These are phyloP conservation scores for Keithomyces neogunnii DNA, from an alignment of 2,329 filamentous ascomycete species.

Conservation along the genomic window DNA sequence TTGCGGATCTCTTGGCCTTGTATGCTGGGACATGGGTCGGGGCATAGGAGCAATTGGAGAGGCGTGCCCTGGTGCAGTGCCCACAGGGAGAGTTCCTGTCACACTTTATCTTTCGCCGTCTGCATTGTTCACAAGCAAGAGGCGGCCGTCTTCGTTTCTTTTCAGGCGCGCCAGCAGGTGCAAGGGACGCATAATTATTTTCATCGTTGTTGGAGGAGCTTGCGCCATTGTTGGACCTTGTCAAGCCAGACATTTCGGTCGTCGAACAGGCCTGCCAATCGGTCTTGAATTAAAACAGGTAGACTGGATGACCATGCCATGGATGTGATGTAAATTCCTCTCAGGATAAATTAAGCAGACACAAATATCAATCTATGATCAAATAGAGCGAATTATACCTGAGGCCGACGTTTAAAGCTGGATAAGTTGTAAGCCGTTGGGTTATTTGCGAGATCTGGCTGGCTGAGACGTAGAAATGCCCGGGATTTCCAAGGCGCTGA, in stretches of 20 bases:
- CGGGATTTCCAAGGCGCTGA: neutral
- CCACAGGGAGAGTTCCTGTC: conserved; percentile 50
- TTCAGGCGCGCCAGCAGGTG: conserved; percentile 7
- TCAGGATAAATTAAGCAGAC: too few relatives aligned
- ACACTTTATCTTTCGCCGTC: conserved; percentile 53
- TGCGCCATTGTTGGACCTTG: neutral
- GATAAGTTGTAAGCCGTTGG: neutral
- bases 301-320: too few relatives aligned
- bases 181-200: neutral
- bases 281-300: neutral
- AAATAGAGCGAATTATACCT: neutral
- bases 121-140: conserved; percentile 48
- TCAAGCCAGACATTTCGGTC: neutral
- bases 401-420: neutral
- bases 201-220: neutral
- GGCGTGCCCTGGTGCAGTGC: conserved; percentile 49
- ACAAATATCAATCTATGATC: neutral
- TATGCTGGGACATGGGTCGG: conserved; percentile 24
- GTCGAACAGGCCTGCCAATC: neutral
- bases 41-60: conserved; percentile 45
- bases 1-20: conserved; percentile 10
- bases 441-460: neutral
- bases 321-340: too few relatives aligned
- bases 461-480: neutral
- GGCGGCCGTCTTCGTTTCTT: conserved; percentile 32